Evolutionary conservation across 371 early-diverging fungal species (phyloP), one percentile per base, ranked within the genome.

Genomic region (Dinochytrium kinnereticum): DNA sequence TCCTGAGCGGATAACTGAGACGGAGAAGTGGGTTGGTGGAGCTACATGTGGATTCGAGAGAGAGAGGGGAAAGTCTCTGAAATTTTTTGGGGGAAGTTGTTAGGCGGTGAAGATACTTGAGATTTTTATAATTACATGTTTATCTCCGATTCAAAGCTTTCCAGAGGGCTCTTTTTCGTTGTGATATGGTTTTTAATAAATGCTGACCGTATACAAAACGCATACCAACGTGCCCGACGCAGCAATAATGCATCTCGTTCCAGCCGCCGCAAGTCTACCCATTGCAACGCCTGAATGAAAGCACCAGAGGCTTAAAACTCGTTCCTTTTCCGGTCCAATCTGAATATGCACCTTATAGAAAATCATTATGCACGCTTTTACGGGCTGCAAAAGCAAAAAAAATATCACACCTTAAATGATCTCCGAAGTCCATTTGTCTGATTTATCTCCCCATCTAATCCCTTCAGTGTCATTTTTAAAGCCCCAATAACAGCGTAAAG

Each of bases 11-110:
- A 82, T n/a, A 5, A 81, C 78, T 0, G 72, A 59, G 0, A 84
- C 80, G 28, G 71, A 74, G 34, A 84, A 67, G 64, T 87, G 87
- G n/a, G 74, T 44, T 13, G 61, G 72, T 1, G 76, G 37, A 19
- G 87, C 85, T 24, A 87, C 84, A 71, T 87, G 87, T 1, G 87
- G 74, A 69, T 87, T 86, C 44, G 87, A 84, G 19, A 88, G 73
- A 51, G 74, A 70, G 26, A 75, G 19, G 15, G 69, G 72, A 53
- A 89, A 88, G 34, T 79, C 78, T 24, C 84, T 83, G 55, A 21
- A 89, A 88, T 28, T 79, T 76, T 24, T 84, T 83, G 55, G 17
- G 28, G 13, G 21, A 39, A 59, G 31, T 44, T 44, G 7, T 44
- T 44, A 55, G 30, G 24, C 24, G 7, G 57, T 19, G 57, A 55